Base-by-base conservation (phyloP, 179 eudicot genomes). In the Spinacia oleracea region DNA sequence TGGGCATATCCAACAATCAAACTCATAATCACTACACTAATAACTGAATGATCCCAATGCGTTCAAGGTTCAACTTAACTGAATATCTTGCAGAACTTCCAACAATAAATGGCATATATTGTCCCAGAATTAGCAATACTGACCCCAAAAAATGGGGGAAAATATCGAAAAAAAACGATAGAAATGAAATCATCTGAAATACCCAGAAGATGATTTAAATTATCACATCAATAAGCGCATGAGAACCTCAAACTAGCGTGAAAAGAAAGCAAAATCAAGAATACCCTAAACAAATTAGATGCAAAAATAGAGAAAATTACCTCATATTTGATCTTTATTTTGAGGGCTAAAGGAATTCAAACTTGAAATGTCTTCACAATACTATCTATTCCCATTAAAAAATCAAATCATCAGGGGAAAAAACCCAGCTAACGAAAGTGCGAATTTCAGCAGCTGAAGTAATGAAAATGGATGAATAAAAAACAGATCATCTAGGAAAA, bases 161-260 rank as follows among this genome's bases (percentile, higher is more conserved):
- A 12, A 16, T 31, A 11, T n/a, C n/a, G n/a, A n/a, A 21, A 23
- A 55, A 66, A 15, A 70, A 42, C 29, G 7, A 25, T 29, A 71
- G n/a, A 53, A 32, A 65, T 18, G 15, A 32, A 58, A 67, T 43
- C 6, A 78, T 78, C 68, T 67, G 65, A 78, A 46, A 82, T 78
- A 78, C 81, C 78, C 74, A 77, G 76, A 81, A 34, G 14, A 62
- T 70, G n/a, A 81, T 48, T 70, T 81, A 65, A 66, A 70, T 38
- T 35, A 16, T 46, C 27, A 48, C 67, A 76, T 56, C 11, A n/a
- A 67, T 0, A 65, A 80, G 48, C 66, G 45, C 55, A n/a, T 25
- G 34, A 40, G 45, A 43, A 27, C 1, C 12, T n/a, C 20, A 63
- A 43, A 20, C 29, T 40, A 34, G 43, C 77, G 25, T 50, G 5